Percentiles rank a stretch among this genome's conserved stretches.
Evolutionary conservation across 164 flowering plant species (phyloP).

Genomic region (Stephania yunnanensis): DNA sequence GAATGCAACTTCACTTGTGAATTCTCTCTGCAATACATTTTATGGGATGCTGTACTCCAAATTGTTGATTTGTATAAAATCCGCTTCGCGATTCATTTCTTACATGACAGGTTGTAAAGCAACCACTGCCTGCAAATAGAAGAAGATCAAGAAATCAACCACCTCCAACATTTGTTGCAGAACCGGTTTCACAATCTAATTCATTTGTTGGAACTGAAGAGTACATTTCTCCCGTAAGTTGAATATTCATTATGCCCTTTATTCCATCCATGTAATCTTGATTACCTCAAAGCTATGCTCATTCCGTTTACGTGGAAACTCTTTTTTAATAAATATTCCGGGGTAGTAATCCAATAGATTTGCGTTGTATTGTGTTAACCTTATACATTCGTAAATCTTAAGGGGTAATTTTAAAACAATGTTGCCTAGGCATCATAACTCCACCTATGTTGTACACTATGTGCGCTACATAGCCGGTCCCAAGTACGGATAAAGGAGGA

Average conservation of each 20-base stretch:
- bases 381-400: too few species aligned
- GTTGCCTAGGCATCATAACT: too few species aligned
- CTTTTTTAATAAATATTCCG: not conserved
- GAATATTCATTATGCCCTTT: constrained; percentile 1
- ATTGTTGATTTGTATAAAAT: not conserved
- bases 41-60: not conserved
- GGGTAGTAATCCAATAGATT: not conserved
- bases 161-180: constrained; percentile 83
- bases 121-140: constrained; percentile 34
- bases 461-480: too few species aligned
- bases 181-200: constrained; percentile 78
- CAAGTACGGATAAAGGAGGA: too few species aligned
- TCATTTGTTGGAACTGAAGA: constrained; percentile 99
- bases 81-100: constrained; percentile 1
- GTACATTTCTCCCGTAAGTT: constrained; percentile 93
- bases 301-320: not conserved
- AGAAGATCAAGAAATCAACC: constrained; percentile 59
- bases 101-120: constrained; percentile 54
- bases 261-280: not conserved
- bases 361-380: too few species aligned
- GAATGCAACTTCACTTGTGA: not conserved
- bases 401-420: too few species aligned
- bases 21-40: not conserved
- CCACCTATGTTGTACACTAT: too few species aligned
- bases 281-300: not conserved